Conservation (phyloP, 139 green algal genomes). For the Coccomyxa sp. region DNA sequence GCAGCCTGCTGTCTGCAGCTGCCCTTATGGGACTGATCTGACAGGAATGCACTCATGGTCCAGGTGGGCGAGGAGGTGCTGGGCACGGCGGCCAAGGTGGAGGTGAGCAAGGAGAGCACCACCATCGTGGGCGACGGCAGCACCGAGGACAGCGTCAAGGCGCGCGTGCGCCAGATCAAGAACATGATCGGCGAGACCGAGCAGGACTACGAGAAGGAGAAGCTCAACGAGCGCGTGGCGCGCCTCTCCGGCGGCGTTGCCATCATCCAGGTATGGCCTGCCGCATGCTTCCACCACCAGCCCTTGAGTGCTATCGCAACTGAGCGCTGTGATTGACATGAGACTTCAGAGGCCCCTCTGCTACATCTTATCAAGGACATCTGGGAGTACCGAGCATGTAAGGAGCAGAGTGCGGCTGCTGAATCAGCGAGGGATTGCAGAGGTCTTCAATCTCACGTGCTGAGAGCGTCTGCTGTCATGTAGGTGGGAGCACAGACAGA, state of each 20-base stretch:
- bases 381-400: no score
- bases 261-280: conserved; percentile 87
- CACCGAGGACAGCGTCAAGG: conserved; percentile 69
- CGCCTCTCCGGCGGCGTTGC: conserved; percentile 94
- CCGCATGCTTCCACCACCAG: neutral
- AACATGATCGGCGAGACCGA: conserved; percentile 79
- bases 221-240: conserved; percentile 98
- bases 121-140: conserved; percentile 94
- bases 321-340: no score
- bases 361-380: no score
- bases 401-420: no score
- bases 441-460: no score
- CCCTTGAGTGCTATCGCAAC: neutral
- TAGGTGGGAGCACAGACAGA: conserved; percentile 99
- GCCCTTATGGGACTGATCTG: no score
- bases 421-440: no score
- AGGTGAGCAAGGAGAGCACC: conserved; percentile 88
- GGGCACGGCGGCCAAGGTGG: conserved; percentile 87
- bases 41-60: neutral
- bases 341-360: no score
- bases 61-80: conserved; percentile 76
- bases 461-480: neutral
- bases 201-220: conserved; percentile 98
- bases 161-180: conserved; percentile 94
- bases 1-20: no score